phyloP scores from a whole-genome alignment of 1,284 basidiomycete species.

The Fomitopsis betulina region DNA sequence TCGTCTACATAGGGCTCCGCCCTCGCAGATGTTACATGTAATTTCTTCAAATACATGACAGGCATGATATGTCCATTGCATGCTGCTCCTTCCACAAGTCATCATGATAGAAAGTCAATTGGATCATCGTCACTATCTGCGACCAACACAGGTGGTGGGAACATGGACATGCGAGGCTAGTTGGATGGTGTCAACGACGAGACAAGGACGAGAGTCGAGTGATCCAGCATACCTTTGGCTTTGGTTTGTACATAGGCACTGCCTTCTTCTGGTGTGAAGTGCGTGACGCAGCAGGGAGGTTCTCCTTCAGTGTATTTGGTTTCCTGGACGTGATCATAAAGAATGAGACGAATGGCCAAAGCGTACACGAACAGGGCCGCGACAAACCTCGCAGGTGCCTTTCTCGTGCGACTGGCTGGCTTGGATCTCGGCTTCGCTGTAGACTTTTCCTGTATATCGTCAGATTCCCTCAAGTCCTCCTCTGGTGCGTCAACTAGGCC shows the following conservation, averaged over 20 bases:
- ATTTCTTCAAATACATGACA: neutral
- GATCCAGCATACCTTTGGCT: constrained; percentile 15
- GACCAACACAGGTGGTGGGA: constrained; percentile 11
- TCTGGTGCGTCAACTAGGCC: neutral
- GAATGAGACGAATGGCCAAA: neutral
- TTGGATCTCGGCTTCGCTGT: neutral
- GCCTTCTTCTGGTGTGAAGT: constrained; percentile 6
- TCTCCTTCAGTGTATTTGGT: neutral
- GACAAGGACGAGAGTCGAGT: neutral
- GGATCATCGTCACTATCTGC: constrained; percentile 19
- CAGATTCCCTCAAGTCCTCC: neutral
- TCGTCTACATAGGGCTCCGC: too few species aligned
- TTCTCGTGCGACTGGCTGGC: neutral
- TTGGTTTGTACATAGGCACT: constrained; percentile 10
- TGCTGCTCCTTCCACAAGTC: neutral
- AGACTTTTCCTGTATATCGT: neutral
- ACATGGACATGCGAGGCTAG: constrained; percentile 20
- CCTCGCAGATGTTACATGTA: too few species aligned
- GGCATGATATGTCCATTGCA: neutral
- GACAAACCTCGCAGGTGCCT: neutral
- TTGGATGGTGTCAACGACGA: neutral
- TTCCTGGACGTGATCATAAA: neutral
- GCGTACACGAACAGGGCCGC: neutral
- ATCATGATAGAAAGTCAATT: constrained; percentile 19
- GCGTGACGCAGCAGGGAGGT: neutral